These are phyloP conservation scores for Aquilaria sinensis DNA, from an alignment of 345 rosid species.

Conservation along the genomic window DNA sequence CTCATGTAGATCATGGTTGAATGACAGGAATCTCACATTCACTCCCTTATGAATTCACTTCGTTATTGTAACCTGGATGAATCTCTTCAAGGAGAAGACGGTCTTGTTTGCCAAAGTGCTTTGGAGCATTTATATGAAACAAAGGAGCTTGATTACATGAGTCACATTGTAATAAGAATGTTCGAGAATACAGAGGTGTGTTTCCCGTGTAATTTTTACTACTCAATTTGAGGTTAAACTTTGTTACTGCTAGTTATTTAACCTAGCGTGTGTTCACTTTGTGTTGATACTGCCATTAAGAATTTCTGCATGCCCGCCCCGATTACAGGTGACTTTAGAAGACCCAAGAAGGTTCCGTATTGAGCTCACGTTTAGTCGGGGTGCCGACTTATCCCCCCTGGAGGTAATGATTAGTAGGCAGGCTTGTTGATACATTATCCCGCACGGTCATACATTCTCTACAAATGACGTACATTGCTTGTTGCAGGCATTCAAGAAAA, in stretches of 20 bases:
- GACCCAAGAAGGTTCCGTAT: conserved; percentile 84
- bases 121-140: conserved; percentile 78
- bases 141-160: conserved; percentile 99
- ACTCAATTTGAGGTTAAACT: background rate
- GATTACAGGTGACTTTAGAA: conserved; percentile 66
- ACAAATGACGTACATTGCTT: too few species aligned
- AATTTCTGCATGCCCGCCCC: too few species aligned
- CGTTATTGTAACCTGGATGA: conserved; percentile 97
- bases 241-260: background rate
- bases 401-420: conserved; percentile 42
- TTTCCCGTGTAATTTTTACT: background rate
- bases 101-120: conserved; percentile 70
- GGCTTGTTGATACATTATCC: too few species aligned
- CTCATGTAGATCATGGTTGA: conserved; percentile 7
- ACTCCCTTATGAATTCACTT: conserved; percentile 89
- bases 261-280: background rate
- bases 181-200: conserved; percentile 88
- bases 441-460: too few species aligned
- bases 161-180: conserved; percentile 85
- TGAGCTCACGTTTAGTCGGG: conserved; percentile 91
- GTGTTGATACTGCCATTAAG: background rate
- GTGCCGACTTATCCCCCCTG: conserved; percentile 93
- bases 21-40: conserved; percentile 95
- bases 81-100: conserved; percentile 90
- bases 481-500: too few species aligned